phyloP scores from a whole-genome alignment of 208 protist species.

The Crithidia mellificae region DNA sequence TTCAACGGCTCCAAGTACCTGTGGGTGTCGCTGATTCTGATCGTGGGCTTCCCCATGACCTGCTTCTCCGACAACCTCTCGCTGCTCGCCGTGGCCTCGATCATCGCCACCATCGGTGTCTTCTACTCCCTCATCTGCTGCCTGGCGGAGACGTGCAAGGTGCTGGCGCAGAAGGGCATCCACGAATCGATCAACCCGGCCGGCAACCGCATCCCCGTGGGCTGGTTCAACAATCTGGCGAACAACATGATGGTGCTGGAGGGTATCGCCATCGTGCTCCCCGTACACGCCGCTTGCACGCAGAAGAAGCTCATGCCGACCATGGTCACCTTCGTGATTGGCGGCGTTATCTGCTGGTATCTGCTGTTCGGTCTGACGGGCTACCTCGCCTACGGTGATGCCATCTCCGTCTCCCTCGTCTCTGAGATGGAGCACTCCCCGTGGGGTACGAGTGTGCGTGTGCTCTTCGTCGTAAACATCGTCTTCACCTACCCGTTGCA shows the following conservation, averaged over 20 bases:
- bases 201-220: conserved; percentile 38
- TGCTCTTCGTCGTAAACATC: conserved; percentile 54
- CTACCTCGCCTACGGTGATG: conserved; percentile 67
- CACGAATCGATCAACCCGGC: conserved; percentile 28
- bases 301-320: conserved; percentile 55
- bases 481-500: conserved; percentile 79
- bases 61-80: conserved; percentile 65
- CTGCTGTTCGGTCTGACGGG: conserved; percentile 65
- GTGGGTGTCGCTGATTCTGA: conserved; percentile 48
- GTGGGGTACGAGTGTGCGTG: conserved; percentile 53
- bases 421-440: conserved; percentile 40
- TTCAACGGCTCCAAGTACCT: conserved; percentile 53
- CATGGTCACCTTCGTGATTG: conserved; percentile 55
- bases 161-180: conserved; percentile 25
- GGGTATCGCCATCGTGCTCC: conserved; percentile 73
- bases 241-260: conserved; percentile 83
- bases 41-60: conserved; percentile 64
- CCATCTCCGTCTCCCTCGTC: conserved; percentile 49
- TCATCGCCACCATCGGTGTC: conserved; percentile 66
- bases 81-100: conserved; percentile 56
- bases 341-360: conserved; percentile 53
- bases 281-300: conserved; percentile 67
- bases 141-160: conserved; percentile 31
- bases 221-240: conserved; percentile 72
- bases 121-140: conserved; percentile 59